phyloP scores from a whole-genome alignment of 305 asterid genomes.

The Solanum hybrid region DNA sequence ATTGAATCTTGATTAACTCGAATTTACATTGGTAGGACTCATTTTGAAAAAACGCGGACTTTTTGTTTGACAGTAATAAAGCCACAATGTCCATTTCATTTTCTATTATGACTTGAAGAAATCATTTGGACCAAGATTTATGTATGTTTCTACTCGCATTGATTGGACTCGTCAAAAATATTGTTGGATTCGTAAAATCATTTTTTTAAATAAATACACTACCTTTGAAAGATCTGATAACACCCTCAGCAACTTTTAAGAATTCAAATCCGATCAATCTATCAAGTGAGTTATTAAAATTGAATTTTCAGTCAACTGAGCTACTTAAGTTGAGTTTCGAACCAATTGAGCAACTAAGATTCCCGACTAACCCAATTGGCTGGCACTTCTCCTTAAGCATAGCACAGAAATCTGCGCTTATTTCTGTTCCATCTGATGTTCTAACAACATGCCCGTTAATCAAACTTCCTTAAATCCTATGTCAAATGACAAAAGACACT shows the following conservation, averaged over 20 bases:
- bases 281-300: background rate
- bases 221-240: background rate
- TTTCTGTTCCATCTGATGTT: background rate
- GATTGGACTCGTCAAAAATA: background rate
- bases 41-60: background rate
- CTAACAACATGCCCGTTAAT: background rate
- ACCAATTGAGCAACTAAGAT: background rate
- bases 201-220: background rate
- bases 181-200: rapidly evolving
- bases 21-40: background rate
- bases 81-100: background rate
- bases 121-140: background rate
- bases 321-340: background rate
- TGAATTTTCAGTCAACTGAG: background rate
- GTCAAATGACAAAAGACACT: constrained; percentile 17
- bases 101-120: background rate
- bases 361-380: background rate
- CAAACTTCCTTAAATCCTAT: background rate
- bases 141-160: background rate
- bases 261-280: background rate
- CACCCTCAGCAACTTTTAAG: background rate
- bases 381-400: background rate
- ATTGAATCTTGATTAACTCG: background rate
- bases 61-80: background rate
- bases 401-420: background rate